A percentile compares a stretch with the other conserved stretches of the same genome.
phyloP scores from a whole-genome alignment of 352 stramenopile species.

The Globisporangium orthogonon region DNA sequence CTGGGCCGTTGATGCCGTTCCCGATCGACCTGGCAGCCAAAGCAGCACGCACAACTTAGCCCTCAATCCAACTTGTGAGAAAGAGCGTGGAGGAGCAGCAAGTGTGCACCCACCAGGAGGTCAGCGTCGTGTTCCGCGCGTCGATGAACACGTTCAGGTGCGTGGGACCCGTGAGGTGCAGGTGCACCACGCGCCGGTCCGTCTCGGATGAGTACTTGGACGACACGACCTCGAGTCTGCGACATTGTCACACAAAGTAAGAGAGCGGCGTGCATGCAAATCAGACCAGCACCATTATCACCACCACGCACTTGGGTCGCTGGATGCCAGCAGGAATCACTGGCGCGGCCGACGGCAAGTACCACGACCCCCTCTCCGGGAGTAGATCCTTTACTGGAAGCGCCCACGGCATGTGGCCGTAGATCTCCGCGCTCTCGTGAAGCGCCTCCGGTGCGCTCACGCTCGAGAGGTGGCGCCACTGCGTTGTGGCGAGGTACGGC shows the following conservation, averaged over 20 bases:
- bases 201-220: constrained; percentile 42
- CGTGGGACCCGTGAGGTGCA: constrained; percentile 57
- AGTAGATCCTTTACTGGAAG: constrained; percentile 59
- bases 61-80: background rate
- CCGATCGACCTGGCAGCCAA: constrained; percentile 46
- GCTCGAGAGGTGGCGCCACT: constrained; percentile 36
- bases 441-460: constrained; percentile 29
- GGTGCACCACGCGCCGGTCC: constrained; percentile 51
- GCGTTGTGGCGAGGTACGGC: constrained; percentile 33
- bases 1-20: constrained; percentile 49
- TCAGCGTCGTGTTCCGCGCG: constrained; percentile 56
- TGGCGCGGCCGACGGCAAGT: constrained; percentile 33
- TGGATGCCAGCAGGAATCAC: constrained; percentile 14
- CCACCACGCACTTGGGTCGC: constrained; percentile 25
- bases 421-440: constrained; percentile 48
- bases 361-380: constrained; percentile 67
- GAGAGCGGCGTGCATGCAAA: background rate
- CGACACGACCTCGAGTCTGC: constrained; percentile 52
- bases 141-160: constrained; percentile 77
- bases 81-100: too few species aligned
- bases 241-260: background rate
- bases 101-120: constrained; percentile 41
- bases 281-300: background rate
- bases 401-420: constrained; percentile 63
- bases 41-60: background rate